Evolutionary conservation across 2,329 filamentous ascomycete genomes (phyloP).

Genomic region (Amauroascus niger): DNA sequence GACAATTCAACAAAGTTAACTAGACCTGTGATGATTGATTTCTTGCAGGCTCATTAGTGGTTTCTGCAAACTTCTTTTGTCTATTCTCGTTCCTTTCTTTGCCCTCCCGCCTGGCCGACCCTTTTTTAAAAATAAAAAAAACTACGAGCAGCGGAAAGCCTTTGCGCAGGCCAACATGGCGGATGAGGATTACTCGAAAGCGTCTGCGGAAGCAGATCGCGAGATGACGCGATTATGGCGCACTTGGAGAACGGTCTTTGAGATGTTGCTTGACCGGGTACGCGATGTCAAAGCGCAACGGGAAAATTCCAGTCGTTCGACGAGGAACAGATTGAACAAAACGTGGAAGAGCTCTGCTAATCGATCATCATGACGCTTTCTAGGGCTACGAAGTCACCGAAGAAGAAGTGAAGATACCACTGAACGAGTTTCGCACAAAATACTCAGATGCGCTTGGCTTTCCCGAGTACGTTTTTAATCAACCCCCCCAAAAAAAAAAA

Average conservation of each 20-base stretch:
- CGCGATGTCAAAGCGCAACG: constrained; percentile 26
- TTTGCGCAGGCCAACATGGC: constrained; percentile 23
- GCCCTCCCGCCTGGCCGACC: not conserved
- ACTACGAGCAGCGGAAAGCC: not conserved
- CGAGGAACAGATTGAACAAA: not conserved
- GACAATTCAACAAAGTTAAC: not conserved
- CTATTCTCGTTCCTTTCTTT: constrained; percentile 11
- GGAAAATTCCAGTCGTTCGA: not conserved
- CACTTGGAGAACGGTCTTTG: constrained; percentile 82
- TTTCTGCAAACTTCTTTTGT: not conserved
- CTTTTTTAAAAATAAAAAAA: no score
- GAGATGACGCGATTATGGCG: constrained; percentile 69
- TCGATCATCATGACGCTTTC: not conserved
- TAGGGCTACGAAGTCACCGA: constrained; percentile 91
- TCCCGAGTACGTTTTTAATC: constrained; percentile 68
- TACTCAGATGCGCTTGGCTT: constrained; percentile 64
- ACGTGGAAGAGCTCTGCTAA: not conserved
- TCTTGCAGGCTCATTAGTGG: not conserved
- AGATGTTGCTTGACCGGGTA: constrained; percentile 90
- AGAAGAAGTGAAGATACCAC: constrained; percentile 74
- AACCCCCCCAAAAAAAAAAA: constrained; percentile 11
- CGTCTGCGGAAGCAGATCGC: constrained; percentile 32
- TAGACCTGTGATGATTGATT: not conserved
- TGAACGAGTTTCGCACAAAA: constrained; percentile 66
- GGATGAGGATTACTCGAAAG: constrained; percentile 31